Evolutionary conservation across 768 basidiomycete genomes (phyloP).

Genomic region (Lactarius akahatsu): DNA sequence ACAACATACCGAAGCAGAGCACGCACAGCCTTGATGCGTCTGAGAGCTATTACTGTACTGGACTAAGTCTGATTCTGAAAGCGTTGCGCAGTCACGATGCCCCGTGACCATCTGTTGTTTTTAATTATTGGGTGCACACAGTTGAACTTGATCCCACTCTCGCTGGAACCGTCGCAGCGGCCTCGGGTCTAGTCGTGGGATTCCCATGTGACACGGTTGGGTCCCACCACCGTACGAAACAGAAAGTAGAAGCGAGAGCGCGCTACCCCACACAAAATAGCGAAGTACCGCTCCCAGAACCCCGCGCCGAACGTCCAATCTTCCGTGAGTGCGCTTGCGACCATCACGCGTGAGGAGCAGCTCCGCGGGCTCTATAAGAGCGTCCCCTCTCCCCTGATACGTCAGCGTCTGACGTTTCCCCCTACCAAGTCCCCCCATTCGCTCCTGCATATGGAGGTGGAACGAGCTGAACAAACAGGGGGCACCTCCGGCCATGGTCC

Average conservation of each 20-base stretch:
- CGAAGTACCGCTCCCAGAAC: constrained; percentile 80
- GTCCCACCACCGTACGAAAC: background rate
- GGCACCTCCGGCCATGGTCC: background rate
- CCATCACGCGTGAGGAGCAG: constrained; percentile 69
- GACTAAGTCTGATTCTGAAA: background rate
- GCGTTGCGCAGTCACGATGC: no score
- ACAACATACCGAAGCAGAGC: background rate
- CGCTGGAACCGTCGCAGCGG: constrained; percentile 51
- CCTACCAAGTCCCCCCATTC: background rate
- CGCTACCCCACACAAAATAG: constrained; percentile 36
- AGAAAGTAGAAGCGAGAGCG: background rate
- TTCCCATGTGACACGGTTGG: constrained; percentile 38
- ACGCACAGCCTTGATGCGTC: background rate
- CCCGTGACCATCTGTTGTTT: no score
- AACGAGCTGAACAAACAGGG: background rate
- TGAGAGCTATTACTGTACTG: background rate
- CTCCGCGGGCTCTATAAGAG: constrained; percentile 72
- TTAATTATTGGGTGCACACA: no score
- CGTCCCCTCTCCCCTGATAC: constrained; percentile 74
- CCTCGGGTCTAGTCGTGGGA: constrained; percentile 35
- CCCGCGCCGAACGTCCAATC: constrained; percentile 53
- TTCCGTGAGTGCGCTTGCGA: constrained; percentile 54
- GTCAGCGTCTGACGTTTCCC: constrained; percentile 30
- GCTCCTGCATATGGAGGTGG: background rate
- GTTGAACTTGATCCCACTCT: no score